phyloP scores from a whole-genome alignment of 192 early-diverging fungal genomes.

The Lobosporangium transversale region DNA sequence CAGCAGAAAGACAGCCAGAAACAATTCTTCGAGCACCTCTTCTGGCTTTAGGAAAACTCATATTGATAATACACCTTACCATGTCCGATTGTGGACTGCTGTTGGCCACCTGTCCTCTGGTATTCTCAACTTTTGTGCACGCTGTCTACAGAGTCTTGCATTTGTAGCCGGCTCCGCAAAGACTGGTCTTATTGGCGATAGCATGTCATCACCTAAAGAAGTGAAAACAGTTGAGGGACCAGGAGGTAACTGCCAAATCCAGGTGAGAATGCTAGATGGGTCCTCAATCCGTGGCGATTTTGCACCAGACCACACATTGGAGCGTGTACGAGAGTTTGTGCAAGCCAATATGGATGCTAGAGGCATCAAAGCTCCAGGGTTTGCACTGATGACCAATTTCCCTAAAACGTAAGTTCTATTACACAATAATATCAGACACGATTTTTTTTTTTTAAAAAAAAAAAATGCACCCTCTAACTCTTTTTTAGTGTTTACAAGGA shows the following conservation, averaged over 20 bases:
- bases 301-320: constrained; percentile 29
- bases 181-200: constrained; percentile 33
- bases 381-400: constrained; percentile 41
- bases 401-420: constrained; percentile 24
- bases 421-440: too few relatives aligned
- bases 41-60: neutral
- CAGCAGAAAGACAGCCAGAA: neutral
- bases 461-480: neutral
- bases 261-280: constrained; percentile 37
- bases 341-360: constrained; percentile 34
- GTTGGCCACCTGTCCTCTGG: constrained; percentile 34
- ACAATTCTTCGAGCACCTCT: neutral
- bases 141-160: constrained; percentile 12
- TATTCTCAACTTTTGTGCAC: constrained; percentile 15
- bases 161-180: constrained; percentile 28
- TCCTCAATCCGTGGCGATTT: constrained; percentile 41
- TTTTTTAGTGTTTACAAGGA: constrained; percentile 26
- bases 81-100: constrained; percentile 31
- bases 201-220: constrained; percentile 3
- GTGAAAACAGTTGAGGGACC: constrained; percentile 28
- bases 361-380: constrained; percentile 34
- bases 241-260: constrained; percentile 45
- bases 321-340: constrained; percentile 39
- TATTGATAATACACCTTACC: constrained; percentile 26
- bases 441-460: neutral